Evolutionary conservation across 2,329 filamentous ascomycete genomes (phyloP).

Genomic region (Didymellaceae sp.): DNA sequence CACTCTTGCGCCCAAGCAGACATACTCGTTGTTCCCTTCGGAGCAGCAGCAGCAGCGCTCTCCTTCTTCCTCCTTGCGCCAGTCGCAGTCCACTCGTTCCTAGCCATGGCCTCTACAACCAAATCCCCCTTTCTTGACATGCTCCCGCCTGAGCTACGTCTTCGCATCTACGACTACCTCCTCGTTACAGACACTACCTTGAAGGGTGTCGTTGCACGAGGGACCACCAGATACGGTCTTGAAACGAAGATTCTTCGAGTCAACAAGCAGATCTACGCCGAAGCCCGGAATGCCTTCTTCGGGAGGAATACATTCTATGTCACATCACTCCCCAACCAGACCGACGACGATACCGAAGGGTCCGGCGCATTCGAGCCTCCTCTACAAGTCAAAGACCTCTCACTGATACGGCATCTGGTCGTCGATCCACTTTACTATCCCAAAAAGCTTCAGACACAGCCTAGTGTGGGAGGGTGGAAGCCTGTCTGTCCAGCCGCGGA

Average conservation of each 20-base stretch:
- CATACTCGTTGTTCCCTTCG: conserved; percentile 11
- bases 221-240: conserved; percentile 36
- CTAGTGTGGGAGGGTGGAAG: conserved; percentile 18
- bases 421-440: conserved; percentile 40
- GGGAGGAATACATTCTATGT: conserved; percentile 50
- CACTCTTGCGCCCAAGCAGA: conserved; percentile 3
- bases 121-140: conserved; percentile 23
- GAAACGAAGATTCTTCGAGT: conserved; percentile 47
- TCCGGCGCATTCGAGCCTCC: conserved; percentile 37
- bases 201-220: conserved; percentile 27
- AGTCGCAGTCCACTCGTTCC: not conserved
- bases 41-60: conserved; percentile 7
- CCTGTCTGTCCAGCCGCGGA: conserved; percentile 24
- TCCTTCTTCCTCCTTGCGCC: conserved; percentile 1
- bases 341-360: conserved; percentile 12
- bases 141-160: conserved; percentile 41
- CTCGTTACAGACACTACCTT: conserved; percentile 29
- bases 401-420: conserved; percentile 32
- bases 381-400: conserved; percentile 28
- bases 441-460: not conserved
- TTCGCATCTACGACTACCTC: conserved; percentile 40
- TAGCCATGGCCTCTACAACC: conserved; percentile 1
- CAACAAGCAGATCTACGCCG: conserved; percentile 50
- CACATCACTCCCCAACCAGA: conserved; percentile 20
- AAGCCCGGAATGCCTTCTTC: conserved; percentile 51